phyloP scores from a whole-genome alignment of 1,284 basidiomycete species.

The Apiotrichum montevideense region DNA sequence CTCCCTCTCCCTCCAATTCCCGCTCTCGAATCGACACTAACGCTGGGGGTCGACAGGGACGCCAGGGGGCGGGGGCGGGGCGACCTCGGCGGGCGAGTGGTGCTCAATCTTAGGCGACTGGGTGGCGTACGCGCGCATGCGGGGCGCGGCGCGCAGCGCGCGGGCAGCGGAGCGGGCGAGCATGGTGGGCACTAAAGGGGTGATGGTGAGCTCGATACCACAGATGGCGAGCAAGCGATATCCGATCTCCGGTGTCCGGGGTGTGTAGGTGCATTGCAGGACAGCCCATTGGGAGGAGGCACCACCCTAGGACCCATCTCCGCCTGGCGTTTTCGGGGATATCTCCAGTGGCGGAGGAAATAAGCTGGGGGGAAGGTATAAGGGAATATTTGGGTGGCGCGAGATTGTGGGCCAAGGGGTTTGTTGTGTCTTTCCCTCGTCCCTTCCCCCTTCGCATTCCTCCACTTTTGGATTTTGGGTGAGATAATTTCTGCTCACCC shows the following conservation, averaged over 20 bases:
- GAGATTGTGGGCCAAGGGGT: no score
- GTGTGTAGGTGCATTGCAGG: background rate
- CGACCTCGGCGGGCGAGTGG: slow-evolving; percentile 15
- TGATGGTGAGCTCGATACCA: background rate
- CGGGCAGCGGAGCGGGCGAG: slow-evolving; percentile 12
- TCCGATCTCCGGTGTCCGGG: no score
- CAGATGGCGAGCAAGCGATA: no score
- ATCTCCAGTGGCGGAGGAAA: no score
- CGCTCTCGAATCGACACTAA: slow-evolving; percentile 18
- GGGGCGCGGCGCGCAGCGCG: slow-evolving; percentile 20
- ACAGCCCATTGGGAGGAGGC: slow-evolving; percentile 1
- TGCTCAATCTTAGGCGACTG: background rate
- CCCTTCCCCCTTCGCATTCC: no score
- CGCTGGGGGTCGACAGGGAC: slow-evolving; percentile 43
- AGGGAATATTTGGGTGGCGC: no score
- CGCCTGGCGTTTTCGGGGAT: background rate
- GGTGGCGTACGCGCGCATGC: slow-evolving; percentile 3
- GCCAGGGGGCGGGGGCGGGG: slow-evolving; percentile 27
- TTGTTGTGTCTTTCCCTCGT: no score
- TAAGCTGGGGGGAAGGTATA: no score
- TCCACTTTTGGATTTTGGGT: no score
- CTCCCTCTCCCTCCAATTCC: background rate
- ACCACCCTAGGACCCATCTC: background rate
- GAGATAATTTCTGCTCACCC: no score
- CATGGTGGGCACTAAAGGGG: slow-evolving; percentile 15